phyloP scores from a whole-genome alignment of 2,329 filamentous ascomycete species.

The Blumeria hordei region DNA sequence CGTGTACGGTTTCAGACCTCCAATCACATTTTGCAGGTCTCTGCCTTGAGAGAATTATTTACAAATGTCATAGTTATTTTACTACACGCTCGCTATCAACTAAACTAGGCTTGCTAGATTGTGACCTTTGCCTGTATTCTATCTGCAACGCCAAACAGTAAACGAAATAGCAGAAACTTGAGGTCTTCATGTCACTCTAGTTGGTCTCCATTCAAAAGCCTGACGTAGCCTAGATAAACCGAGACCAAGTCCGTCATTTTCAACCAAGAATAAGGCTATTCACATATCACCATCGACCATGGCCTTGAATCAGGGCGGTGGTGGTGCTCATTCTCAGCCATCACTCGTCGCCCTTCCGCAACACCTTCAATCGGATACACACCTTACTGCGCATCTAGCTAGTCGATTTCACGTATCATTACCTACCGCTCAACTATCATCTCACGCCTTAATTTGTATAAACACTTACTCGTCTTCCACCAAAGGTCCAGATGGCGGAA shows the following conservation, averaged over 20 bases:
- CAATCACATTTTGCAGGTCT: too few species aligned
- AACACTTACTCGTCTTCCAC: slow-evolving; percentile 86
- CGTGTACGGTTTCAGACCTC: too few species aligned
- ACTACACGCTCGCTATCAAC: too few species aligned
- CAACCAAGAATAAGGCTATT: neutral
- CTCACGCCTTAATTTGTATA: slow-evolving; percentile 71
- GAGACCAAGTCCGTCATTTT: neutral
- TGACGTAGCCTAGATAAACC: too few species aligned
- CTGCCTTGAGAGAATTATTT: too few species aligned
- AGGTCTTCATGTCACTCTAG: too few species aligned
- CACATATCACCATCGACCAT: neutral
- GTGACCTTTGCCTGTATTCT: too few species aligned
- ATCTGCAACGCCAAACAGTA: too few species aligned
- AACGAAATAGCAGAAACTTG: too few species aligned
- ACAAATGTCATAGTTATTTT: too few species aligned
- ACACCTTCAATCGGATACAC: slow-evolving; percentile 55
- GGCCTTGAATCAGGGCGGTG: slow-evolving; percentile 12
- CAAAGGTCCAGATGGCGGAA: slow-evolving; percentile 72
- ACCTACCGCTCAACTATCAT: slow-evolving; percentile 71
- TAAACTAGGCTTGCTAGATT: too few species aligned
- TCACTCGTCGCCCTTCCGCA: slow-evolving; percentile 73
- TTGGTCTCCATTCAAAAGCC: too few species aligned
- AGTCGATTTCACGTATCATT: slow-evolving; percentile 80
- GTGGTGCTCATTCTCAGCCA: slow-evolving; percentile 51
- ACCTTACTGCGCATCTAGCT: slow-evolving; percentile 60